These are phyloP conservation scores for Cytospora schulzeri DNA, from an alignment of 2,329 filamentous ascomycete genomes.

Conservation along the genomic window DNA sequence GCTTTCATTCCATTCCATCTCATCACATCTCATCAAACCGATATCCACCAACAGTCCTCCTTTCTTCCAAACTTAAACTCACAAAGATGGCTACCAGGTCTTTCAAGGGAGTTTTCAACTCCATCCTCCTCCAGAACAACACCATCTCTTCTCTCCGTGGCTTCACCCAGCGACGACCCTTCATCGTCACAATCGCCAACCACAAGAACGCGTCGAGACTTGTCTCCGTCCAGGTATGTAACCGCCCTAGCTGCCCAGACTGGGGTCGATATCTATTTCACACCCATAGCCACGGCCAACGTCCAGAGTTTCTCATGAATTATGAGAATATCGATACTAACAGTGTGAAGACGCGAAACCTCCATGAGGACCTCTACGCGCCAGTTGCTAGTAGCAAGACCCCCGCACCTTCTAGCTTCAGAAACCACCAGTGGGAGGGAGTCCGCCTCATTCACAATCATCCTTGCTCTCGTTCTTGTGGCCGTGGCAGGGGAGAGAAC, in stretches of 20 bases:
- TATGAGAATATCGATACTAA: background rate
- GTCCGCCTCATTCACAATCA: background rate
- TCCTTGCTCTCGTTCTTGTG: too few relatives aligned
- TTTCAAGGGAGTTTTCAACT: background rate
- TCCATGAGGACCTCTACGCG: background rate
- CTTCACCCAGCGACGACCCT: background rate
- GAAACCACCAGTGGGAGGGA: background rate
- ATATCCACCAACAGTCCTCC: background rate
- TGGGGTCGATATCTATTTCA: background rate
- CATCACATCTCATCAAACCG: background rate
- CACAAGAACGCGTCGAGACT: background rate
- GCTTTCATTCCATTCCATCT: background rate
- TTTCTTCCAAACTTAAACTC: background rate
- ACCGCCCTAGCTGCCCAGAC: background rate
- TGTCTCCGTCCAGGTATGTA: background rate
- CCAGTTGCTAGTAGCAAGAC: background rate
- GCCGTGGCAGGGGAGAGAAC: too few relatives aligned
- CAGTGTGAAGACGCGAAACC: background rate
- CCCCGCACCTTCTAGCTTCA: too few relatives aligned
- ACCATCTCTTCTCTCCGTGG: background rate
- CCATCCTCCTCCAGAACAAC: background rate
- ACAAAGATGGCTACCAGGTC: constrained; percentile 8
- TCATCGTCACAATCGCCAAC: background rate
- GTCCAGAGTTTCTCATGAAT: too few relatives aligned
- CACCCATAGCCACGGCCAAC: background rate